Evolutionary conservation across 2,329 filamentous ascomycete genomes (phyloP).

Genomic region (Penicillium sp.): DNA sequence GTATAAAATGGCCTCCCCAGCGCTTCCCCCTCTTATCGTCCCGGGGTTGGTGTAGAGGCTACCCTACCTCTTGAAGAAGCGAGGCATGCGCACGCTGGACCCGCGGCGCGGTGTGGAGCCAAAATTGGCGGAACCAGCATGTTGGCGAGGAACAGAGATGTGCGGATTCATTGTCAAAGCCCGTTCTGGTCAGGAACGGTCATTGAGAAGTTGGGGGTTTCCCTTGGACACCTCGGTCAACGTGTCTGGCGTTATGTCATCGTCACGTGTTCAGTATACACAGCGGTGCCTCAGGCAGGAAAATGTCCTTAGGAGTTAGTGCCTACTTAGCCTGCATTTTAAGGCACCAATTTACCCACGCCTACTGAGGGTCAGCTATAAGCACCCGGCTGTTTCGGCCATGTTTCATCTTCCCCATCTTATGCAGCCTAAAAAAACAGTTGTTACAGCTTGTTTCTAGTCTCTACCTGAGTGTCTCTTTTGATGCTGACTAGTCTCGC

Average conservation of each 20-base stretch:
- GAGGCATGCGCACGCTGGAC: constrained; percentile 63
- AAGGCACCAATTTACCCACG: no score
- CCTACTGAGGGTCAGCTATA: no score
- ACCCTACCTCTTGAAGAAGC: constrained; percentile 65
- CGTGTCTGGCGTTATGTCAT: constrained; percentile 25
- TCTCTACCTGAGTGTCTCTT: no score
- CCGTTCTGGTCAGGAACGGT: constrained; percentile 16
- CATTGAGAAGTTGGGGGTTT: constrained; percentile 6
- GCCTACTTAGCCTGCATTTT: no score
- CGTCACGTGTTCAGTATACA: constrained; percentile 8
- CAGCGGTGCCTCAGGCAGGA: not conserved
- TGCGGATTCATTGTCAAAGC: constrained; percentile 59
- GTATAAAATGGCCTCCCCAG: no score
- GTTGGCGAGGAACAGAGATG: constrained; percentile 63
- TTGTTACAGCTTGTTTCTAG: no score
- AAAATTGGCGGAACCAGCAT: constrained; percentile 58
- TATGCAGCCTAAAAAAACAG: no score
- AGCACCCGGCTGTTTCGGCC: no score
- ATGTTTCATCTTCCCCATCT: no score
- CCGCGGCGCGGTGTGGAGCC: constrained; percentile 56
- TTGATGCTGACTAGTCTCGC: no score
- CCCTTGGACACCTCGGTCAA: not conserved
- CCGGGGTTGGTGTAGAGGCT: not conserved
- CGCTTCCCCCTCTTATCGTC: not conserved
- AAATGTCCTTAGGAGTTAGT: no score